A percentile compares a stretch with the other conserved stretches of the same genome.
Evolutionary conservation across 2,329 filamentous ascomycete species (phyloP).

Genomic region (Akanthomyces dipterigenus): DNA sequence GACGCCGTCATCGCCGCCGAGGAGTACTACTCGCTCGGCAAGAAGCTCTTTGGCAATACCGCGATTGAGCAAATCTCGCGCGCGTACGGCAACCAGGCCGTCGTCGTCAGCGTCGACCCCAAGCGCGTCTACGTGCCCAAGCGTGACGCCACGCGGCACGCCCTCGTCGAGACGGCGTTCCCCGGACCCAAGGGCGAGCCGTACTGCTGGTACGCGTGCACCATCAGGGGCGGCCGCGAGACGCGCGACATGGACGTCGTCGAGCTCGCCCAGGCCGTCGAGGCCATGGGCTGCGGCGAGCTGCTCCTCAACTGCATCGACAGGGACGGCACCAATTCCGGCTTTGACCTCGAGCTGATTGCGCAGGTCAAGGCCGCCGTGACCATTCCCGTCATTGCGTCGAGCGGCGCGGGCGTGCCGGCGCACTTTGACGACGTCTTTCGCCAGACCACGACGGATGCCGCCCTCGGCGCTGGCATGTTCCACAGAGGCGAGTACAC

Average conservation of each 20-base stretch:
- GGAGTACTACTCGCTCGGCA: conserved; percentile 70
- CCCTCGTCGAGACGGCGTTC: conserved; percentile 61
- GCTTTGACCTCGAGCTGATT: conserved; percentile 91
- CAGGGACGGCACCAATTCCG: conserved; percentile 87
- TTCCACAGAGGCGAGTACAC: conserved; percentile 96
- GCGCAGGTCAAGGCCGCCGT: conserved; percentile 79
- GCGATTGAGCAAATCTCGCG: conserved; percentile 92
- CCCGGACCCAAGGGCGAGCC: conserved; percentile 70
- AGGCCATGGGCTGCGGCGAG: conserved; percentile 93
- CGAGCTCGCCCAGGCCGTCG: conserved; percentile 79
- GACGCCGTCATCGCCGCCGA: conserved; percentile 92
- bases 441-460: conserved; percentile 75
- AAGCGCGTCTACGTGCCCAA: conserved; percentile 81
- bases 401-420: conserved; percentile 83
- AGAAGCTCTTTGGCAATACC: conserved; percentile 68
- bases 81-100: conserved; percentile 93
- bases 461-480: conserved; percentile 92
- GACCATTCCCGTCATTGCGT: conserved; percentile 90
- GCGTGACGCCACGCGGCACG: conserved; percentile 63
- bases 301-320: conserved; percentile 97
- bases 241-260: conserved; percentile 90
- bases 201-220: conserved; percentile 96
- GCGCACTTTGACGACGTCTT: conserved; percentile 90
- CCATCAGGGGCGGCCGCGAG: conserved; percentile 90
- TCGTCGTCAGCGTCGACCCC: conserved; percentile 92